These are phyloP conservation scores for Paraurostyla sp. DNA, from an alignment of 73 alveolate genomes.

Conservation along the genomic window DNA sequence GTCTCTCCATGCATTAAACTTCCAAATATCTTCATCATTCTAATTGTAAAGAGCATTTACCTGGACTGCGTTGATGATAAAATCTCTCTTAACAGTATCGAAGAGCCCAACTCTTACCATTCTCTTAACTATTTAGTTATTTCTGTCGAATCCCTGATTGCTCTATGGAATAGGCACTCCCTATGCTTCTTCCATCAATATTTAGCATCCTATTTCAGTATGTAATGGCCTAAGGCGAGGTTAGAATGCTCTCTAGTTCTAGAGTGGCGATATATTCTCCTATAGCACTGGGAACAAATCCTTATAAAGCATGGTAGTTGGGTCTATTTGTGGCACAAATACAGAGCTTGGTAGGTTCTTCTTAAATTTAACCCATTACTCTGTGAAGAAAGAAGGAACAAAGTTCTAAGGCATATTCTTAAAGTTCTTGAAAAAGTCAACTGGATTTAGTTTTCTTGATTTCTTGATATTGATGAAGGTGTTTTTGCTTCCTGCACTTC, in stretches of 20 bases:
- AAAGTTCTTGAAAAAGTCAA: slow-evolving; percentile 63
- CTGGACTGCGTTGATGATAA: slow-evolving; percentile 56
- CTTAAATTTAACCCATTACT: slow-evolving; percentile 37
- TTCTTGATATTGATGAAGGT: slow-evolving; percentile 65
- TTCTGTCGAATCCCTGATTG: slow-evolving; percentile 7
- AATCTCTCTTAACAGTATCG: slow-evolving; percentile 44
- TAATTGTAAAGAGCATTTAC: slow-evolving; percentile 55
- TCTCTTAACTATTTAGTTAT: slow-evolving; percentile 57
- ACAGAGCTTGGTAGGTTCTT: slow-evolving; percentile 65
- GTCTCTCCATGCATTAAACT: slow-evolving; percentile 65
- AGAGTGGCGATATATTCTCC: slow-evolving; percentile 24
- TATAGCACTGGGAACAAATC: slow-evolving; percentile 59
- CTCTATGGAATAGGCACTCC: slow-evolving; percentile 75
- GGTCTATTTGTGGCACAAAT: slow-evolving; percentile 69
- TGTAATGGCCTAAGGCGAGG: slow-evolving; percentile 41
- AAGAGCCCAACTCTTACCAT: slow-evolving; percentile 68
- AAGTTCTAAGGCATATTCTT: slow-evolving; percentile 65
- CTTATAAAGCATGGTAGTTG: slow-evolving; percentile 62
- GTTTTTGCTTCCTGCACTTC: slow-evolving; percentile 21
- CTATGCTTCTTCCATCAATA: slow-evolving; percentile 58
- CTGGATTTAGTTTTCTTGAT: slow-evolving; percentile 52
- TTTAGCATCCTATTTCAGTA: slow-evolving; percentile 58
- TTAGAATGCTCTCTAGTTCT: background rate
- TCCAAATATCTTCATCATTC: slow-evolving; percentile 71
- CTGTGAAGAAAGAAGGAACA: slow-evolving; percentile 69